Percentiles rank a stretch among this genome's conserved stretches.
phyloP scores from a whole-genome alignment of 176 grass and related monocot species.

The Saccharum spontaneum region DNA sequence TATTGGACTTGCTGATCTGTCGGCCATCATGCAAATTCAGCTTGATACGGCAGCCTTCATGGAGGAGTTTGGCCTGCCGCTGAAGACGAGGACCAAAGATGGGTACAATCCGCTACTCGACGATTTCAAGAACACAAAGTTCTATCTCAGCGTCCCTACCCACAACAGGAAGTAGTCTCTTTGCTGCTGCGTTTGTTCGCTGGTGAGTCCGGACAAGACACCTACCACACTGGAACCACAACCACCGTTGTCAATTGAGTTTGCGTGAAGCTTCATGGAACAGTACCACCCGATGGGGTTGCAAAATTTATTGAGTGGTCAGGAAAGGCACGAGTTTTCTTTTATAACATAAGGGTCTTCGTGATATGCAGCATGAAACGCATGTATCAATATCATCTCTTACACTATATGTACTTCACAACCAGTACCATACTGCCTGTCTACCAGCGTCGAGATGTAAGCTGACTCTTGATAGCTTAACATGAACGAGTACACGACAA shows the following conservation, averaged over 20 bases:
- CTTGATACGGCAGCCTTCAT: constrained; percentile 81
- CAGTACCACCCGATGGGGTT: not conserved
- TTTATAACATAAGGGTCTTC: not conserved
- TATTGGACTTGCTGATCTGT: constrained; percentile 20
- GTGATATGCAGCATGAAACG: not conserved
- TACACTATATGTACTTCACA: not conserved
- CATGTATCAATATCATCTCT: not conserved
- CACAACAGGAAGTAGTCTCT: constrained; percentile 59
- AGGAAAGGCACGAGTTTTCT: not conserved
- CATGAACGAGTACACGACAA: not conserved
- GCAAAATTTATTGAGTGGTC: not conserved
- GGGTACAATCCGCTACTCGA: constrained; percentile 92
- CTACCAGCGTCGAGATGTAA: not conserved
- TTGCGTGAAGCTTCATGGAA: not conserved
- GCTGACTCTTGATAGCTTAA: not conserved
- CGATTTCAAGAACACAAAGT: constrained; percentile 95
- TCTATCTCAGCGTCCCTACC: constrained; percentile 89
- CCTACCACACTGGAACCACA: not conserved
- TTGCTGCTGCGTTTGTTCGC: not conserved
- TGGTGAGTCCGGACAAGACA: not conserved
- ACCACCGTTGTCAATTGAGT: no score
- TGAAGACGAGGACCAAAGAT: constrained; percentile 89
- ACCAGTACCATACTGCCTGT: not conserved
- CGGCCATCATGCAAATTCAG: constrained; percentile 33
- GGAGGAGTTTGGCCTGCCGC: constrained; percentile 91